Base-by-base conservation (phyloP, 208 protist species). In the Wallacemonas collosoma region DNA sequence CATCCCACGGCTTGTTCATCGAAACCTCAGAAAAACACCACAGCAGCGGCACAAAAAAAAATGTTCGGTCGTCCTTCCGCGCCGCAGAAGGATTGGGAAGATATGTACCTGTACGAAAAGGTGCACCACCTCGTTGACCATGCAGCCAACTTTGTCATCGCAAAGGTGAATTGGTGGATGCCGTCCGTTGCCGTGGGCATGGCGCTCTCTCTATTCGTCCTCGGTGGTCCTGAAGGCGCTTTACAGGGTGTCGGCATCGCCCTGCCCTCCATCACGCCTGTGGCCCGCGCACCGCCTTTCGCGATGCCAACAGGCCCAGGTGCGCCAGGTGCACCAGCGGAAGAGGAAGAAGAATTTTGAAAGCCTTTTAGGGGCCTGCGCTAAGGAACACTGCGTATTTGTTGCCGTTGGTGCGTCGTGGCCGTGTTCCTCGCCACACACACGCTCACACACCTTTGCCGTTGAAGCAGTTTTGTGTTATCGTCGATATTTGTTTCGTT, bases 21-120 rank as follows among this genome's bases (percentile, higher is more conserved):
- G 26, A 26, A 45, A n/a, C 39, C n/a, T 74, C 57, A 35, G 41
- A 3, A 60, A 3, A 71, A 60, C 7, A 71, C 12, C 17, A 1
- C 56, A 62, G 17, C 56, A 12, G 56, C 26, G 26, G 2, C 14
- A 62, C 15, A 58, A 56, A 76, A 48, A 39, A 77, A 71, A 35
- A 94, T 96, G 86, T 90, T 93, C 66, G 92, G 88, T 68, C 88
- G 83, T 35, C 82, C 86, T 2, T 68, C 67, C 15, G 77, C 84
- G 2, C 86, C 87, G 15, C 84, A 88, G 69, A 93, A 89, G 75
- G 82, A 91, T 50, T 96, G 92, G 92, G 74, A 72, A 51, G 86
- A 79, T 38, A 92, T 94, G 86, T 94, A 94, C 82, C 88, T 96
- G 44, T 92, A 95, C 75, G 85, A 96, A 62, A 92, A 87, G 68